Evolutionary conservation across 805 yeast species (phyloP).

Genomic region (Kodamaea hsintzibuensis): DNA sequence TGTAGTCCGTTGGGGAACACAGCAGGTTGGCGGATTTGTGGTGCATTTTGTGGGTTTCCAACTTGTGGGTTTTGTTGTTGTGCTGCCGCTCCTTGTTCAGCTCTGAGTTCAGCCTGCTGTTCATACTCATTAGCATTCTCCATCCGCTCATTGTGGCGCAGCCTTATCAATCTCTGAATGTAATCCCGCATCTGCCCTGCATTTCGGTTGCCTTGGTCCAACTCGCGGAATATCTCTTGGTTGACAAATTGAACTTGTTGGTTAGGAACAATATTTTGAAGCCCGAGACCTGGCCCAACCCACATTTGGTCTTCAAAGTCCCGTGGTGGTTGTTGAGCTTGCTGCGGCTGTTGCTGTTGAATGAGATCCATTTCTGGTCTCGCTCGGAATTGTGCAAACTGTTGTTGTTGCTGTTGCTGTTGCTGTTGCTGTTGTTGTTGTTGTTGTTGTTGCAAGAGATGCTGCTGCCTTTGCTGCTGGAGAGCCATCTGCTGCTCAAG

Average conservation of each 20-base stretch:
- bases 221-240: slow-evolving; percentile 32
- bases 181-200: slow-evolving; percentile 37
- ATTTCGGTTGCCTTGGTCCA: slow-evolving; percentile 29
- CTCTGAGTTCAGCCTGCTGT: slow-evolving; percentile 8
- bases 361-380: not conserved
- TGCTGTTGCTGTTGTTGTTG: slow-evolving; percentile 4
- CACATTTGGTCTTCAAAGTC: slow-evolving; percentile 18
- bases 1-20: slow-evolving; percentile 35
- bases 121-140: slow-evolving; percentile 12
- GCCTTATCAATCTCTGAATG: slow-evolving; percentile 18
- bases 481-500: slow-evolving; percentile 1
- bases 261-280: slow-evolving; percentile 12
- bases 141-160: slow-evolving; percentile 28
- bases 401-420: not conserved
- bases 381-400: not conserved
- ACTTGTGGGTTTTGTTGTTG: not conserved
- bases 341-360: not conserved
- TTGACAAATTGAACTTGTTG: slow-evolving; percentile 29
- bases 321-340: not conserved
- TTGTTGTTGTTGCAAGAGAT: not conserved
- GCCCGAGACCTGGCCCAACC: slow-evolving; percentile 20
- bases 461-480: not conserved
- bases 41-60: slow-evolving; percentile 34
- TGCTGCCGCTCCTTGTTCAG: not conserved
- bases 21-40: slow-evolving; percentile 43